Evolutionary conservation across 371 early-diverging fungal genomes (phyloP).

Genomic region (Syncephalastrum sp.): DNA sequence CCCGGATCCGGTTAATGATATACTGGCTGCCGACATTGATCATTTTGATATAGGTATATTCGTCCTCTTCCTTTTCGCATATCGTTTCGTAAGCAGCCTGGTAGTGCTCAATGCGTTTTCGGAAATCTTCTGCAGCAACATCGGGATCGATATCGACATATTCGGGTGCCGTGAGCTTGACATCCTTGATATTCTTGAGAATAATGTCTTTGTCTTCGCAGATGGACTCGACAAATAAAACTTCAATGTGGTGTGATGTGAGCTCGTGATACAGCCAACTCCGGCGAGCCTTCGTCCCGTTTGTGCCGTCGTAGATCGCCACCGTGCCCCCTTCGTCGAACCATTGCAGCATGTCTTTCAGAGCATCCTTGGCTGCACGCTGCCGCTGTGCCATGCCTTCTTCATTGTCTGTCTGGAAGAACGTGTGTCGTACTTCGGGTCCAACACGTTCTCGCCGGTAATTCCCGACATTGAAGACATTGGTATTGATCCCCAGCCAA

Average conservation of each 20-base stretch:
- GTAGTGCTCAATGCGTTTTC: conserved; percentile 87
- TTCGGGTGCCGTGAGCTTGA: conserved; percentile 92
- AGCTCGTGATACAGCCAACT: conserved; percentile 65
- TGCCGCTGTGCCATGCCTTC: conserved; percentile 71
- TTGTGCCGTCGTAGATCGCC: conserved; percentile 96
- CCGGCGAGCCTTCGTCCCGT: conserved; percentile 84
- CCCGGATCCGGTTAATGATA: conserved; percentile 46
- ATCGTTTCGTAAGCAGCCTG: conserved; percentile 86
- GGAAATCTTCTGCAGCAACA: conserved; percentile 84
- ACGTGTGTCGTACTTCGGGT: conserved; percentile 75
- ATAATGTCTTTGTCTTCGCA: conserved; percentile 88
- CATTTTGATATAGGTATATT: conserved; percentile 83
- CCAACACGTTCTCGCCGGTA: conserved; percentile 89
- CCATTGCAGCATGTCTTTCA: conserved; percentile 92
- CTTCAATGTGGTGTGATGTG: conserved; percentile 70
- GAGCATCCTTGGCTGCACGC: conserved; percentile 80
- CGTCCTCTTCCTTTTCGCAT: conserved; percentile 50
- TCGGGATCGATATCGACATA: conserved; percentile 79
- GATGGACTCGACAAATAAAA: conserved; percentile 93
- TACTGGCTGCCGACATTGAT: conserved; percentile 63
- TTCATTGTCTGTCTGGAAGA: conserved; percentile 87
- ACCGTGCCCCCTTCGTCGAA: conserved; percentile 80
- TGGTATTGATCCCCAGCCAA: conserved; percentile 92
- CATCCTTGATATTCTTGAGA: conserved; percentile 87
- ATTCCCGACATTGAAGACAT: conserved; percentile 93